Conservation (phyloP, 441 rosid genomes). For the Populus hybrid region DNA sequence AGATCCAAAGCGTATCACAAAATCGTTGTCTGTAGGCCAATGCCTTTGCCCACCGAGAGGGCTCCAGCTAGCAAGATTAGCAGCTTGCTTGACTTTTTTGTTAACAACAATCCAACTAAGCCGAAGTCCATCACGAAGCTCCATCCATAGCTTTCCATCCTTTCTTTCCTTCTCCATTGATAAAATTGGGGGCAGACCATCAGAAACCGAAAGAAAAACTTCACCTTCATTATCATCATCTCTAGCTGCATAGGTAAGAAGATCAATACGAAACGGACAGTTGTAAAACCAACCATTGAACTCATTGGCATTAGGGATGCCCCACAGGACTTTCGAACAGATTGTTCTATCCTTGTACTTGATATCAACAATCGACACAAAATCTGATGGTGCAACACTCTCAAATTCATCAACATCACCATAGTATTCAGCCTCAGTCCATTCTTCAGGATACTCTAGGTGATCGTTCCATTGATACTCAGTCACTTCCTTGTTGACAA, state of each 20-base stretch:
- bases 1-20: slow-evolving; percentile 67
- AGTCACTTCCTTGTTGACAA: slow-evolving; percentile 56
- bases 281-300: slow-evolving; percentile 66
- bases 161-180: slow-evolving; percentile 71
- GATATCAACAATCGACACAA: slow-evolving; percentile 64
- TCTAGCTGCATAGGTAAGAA: slow-evolving; percentile 43
- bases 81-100: slow-evolving; percentile 58
- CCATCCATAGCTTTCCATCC: slow-evolving; percentile 71
- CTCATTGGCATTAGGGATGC: slow-evolving; percentile 61
- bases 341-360: slow-evolving; percentile 53
- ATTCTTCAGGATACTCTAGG: slow-evolving; percentile 58
- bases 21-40: slow-evolving; percentile 79
- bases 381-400: slow-evolving; percentile 50
- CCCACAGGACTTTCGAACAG: slow-evolving; percentile 71
- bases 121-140: slow-evolving; percentile 56
- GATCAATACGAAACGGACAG: slow-evolving; percentile 69
- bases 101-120: slow-evolving; percentile 79
- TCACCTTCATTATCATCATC: slow-evolving; percentile 50
- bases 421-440: slow-evolving; percentile 69
- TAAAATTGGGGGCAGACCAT: slow-evolving; percentile 56
- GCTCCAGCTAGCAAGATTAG: slow-evolving; percentile 71
- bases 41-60: slow-evolving; percentile 78
- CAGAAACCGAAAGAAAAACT: slow-evolving; percentile 54
- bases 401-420: slow-evolving; percentile 52
- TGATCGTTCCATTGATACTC: slow-evolving; percentile 48